Evolutionary conservation across 768 basidiomycete species (phyloP).

Genomic region (Boletus fagicola): DNA sequence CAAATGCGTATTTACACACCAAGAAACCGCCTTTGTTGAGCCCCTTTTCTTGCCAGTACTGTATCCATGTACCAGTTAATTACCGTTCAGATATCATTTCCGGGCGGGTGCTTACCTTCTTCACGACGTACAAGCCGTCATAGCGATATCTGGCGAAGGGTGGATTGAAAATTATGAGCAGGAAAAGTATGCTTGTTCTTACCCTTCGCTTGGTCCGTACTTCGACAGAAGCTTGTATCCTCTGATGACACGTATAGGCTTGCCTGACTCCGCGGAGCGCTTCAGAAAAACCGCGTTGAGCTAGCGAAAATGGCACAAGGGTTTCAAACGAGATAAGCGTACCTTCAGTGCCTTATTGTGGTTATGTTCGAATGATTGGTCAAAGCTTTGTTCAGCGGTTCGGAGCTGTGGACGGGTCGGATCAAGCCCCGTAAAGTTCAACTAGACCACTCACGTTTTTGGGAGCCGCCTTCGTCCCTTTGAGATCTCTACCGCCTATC

Average conservation of each 20-base stretch:
- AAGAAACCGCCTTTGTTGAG: slow-evolving; percentile 64
- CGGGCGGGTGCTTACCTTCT: slow-evolving; percentile 46
- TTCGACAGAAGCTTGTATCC: slow-evolving; percentile 64
- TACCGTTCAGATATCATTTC: background rate
- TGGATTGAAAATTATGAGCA: background rate
- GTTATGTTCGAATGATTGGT: slow-evolving; percentile 76
- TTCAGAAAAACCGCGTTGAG: slow-evolving; percentile 27
- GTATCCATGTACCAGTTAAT: background rate
- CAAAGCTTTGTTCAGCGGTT: slow-evolving; percentile 81
- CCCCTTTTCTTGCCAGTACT: slow-evolving; percentile 78
- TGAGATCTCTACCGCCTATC: slow-evolving; percentile 80
- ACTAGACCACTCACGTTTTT: slow-evolving; percentile 64
- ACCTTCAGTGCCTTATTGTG: slow-evolving; percentile 72
- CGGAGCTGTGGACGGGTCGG: slow-evolving; percentile 56
- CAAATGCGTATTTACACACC: slow-evolving; percentile 86
- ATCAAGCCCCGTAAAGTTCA: background rate
- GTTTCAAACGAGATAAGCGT: background rate
- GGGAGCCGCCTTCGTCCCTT: slow-evolving; percentile 74
- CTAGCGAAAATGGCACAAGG: background rate
- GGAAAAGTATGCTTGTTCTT: slow-evolving; percentile 6
- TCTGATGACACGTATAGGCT: slow-evolving; percentile 83
- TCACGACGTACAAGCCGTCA: slow-evolving; percentile 82
- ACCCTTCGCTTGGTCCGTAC: slow-evolving; percentile 83
- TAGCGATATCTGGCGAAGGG: slow-evolving; percentile 68
- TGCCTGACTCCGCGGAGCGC: slow-evolving; percentile 75